Conservation (phyloP, 306 rosid species). For the Rosa persica region DNA sequence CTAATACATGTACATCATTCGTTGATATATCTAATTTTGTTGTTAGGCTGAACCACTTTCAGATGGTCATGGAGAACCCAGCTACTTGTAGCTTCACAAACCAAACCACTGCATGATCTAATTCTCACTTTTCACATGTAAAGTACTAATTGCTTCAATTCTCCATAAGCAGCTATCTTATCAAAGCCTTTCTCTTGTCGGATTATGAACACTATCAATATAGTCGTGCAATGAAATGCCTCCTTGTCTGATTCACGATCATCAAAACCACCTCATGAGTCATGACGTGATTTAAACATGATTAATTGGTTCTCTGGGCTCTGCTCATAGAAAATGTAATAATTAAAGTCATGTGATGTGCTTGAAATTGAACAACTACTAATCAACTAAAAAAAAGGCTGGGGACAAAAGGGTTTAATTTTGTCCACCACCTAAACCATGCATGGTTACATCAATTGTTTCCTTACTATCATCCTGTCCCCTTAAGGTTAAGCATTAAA, state of each 20-base stretch:
- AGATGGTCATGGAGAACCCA: background rate
- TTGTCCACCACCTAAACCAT: slow-evolving; percentile 4
- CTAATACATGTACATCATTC: background rate
- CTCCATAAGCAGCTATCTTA: background rate
- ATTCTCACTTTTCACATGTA: slow-evolving; percentile 6
- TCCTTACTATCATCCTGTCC: background rate
- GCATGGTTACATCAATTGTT: background rate
- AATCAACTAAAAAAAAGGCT: background rate
- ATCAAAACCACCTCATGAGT: background rate
- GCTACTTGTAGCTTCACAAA: slow-evolving; percentile 9
- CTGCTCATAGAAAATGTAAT: background rate
- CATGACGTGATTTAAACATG: background rate
- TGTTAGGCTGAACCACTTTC: slow-evolving; percentile 8
- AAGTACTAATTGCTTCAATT: background rate
- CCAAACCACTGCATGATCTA: slow-evolving; percentile 1
- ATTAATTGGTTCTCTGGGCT: background rate
- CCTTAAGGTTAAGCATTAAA: background rate
- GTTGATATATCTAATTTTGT: background rate
- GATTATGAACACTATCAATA: background rate
- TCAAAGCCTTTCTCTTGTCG: background rate
- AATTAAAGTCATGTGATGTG: background rate
- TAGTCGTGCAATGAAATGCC: background rate
- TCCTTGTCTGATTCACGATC: background rate
- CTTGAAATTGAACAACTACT: background rate
- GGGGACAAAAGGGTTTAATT: background rate